phyloP scores from a whole-genome alignment of 2,329 filamentous ascomycete species.

The Myotisia sp. region DNA sequence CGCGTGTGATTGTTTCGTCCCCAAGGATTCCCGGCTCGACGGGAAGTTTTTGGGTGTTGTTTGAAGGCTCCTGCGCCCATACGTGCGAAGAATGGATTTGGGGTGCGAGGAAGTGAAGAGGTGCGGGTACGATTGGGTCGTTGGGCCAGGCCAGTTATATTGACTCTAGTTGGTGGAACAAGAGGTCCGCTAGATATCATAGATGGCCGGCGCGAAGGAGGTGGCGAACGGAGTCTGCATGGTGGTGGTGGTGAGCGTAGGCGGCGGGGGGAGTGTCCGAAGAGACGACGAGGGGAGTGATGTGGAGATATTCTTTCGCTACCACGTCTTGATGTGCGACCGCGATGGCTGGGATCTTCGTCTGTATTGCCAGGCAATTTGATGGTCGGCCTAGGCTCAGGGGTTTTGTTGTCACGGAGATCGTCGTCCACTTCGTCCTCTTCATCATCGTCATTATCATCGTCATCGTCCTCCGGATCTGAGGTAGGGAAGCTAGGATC shows the following conservation, averaged over 20 bases:
- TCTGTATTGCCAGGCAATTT: not conserved
- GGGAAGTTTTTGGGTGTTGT: slow-evolving; percentile 9
- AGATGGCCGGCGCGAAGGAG: slow-evolving; percentile 30
- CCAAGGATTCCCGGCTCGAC: slow-evolving; percentile 8
- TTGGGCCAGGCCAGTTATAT: slow-evolving; percentile 40
- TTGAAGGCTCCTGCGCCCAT: slow-evolving; percentile 16
- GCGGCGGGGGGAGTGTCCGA: slow-evolving; percentile 58
- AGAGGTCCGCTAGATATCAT: slow-evolving; percentile 32
- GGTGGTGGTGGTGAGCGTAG: slow-evolving; percentile 57
- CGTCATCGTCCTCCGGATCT: slow-evolving; percentile 74
- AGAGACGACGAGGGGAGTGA: slow-evolving; percentile 42
- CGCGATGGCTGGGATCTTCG: not conserved
- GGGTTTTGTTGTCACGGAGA: not conserved
- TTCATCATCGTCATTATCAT: slow-evolving; percentile 50
- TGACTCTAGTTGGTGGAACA: slow-evolving; percentile 27
- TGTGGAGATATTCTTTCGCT: slow-evolving; percentile 48
- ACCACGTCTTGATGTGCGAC: slow-evolving; percentile 18
- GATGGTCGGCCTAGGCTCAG: not conserved
- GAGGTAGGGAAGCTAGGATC: slow-evolving; percentile 95
- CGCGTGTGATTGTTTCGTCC: slow-evolving; percentile 57
- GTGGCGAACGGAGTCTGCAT: slow-evolving; percentile 37
- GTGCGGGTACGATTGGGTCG: slow-evolving; percentile 60
- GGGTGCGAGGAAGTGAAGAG: slow-evolving; percentile 71
- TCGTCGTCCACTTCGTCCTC: slow-evolving; percentile 27
- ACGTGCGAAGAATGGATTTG: slow-evolving; percentile 50